phyloP scores from a whole-genome alignment of 352 stramenopile species.

The Pythium dissotocum region DNA sequence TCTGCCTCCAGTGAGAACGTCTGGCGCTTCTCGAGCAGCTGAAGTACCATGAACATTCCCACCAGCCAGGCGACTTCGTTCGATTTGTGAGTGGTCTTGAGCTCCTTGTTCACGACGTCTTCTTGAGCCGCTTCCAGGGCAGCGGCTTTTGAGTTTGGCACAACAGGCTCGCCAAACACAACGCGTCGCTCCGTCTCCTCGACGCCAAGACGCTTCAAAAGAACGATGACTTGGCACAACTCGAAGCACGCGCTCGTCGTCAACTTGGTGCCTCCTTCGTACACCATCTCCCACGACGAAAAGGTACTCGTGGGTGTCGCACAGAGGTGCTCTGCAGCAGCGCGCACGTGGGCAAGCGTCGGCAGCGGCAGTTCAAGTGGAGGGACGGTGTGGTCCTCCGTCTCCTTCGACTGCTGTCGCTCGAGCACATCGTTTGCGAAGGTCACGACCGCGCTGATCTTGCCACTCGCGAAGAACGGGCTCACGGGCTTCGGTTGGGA shows the following conservation, averaged over 20 bases:
- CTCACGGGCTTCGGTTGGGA: conserved; percentile 44
- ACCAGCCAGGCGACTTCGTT: conserved; percentile 63
- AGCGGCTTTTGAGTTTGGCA: conserved; percentile 29
- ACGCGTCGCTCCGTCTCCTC: conserved; percentile 53
- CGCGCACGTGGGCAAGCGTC: conserved; percentile 36
- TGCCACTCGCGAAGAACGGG: conserved; percentile 56
- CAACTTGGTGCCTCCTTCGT: conserved; percentile 21
- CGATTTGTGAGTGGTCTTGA: conserved; percentile 15
- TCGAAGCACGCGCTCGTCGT: conserved; percentile 51
- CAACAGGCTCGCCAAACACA: conserved; percentile 52
- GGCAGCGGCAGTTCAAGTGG: conserved; percentile 50
- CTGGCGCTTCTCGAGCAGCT: conserved; percentile 57
- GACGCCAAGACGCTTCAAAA: conserved; percentile 58
- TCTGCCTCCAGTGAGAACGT: conserved; percentile 63
- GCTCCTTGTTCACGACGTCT: conserved; percentile 18
- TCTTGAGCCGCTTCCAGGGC: conserved; percentile 6
- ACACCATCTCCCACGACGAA: conserved; percentile 17
- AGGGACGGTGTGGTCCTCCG: conserved; percentile 4
- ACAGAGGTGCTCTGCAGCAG: conserved; percentile 45
- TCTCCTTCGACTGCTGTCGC: conserved; percentile 14
- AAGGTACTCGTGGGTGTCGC: conserved; percentile 7
- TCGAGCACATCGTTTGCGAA: conserved; percentile 41
- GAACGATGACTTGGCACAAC: conserved; percentile 60
- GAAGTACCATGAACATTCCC: conserved; percentile 65
- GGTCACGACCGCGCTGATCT: conserved; percentile 25